Evolutionary conservation across 2,329 filamentous ascomycete species (phyloP).

Genomic region (Paraconiothyrium sp.): DNA sequence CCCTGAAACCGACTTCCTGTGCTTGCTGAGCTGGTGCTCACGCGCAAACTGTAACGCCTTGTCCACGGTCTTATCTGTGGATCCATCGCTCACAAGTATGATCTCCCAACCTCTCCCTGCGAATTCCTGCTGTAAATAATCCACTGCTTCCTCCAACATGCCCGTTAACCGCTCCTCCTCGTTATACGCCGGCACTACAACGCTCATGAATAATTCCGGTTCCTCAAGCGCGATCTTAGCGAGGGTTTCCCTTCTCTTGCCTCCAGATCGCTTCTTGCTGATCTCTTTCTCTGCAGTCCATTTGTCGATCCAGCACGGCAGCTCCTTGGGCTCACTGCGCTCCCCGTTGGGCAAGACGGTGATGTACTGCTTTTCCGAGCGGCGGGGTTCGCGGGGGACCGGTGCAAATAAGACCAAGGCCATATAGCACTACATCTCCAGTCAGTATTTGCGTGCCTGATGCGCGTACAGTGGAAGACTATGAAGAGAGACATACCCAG

Average conservation of each 20-base stretch:
- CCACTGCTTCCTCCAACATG: constrained; percentile 90
- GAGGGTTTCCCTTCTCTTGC: constrained; percentile 48
- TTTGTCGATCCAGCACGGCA: constrained; percentile 91
- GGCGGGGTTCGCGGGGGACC: constrained; percentile 75
- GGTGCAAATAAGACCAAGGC: constrained; percentile 81
- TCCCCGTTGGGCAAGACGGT: constrained; percentile 75
- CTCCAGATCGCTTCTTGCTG: constrained; percentile 50
- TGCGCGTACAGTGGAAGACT: neutral
- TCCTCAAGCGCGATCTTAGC: constrained; percentile 70
- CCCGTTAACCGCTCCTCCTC: constrained; percentile 83
- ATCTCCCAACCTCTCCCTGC: constrained; percentile 87
- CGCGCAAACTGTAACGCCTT: constrained; percentile 83
- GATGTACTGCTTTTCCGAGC: constrained; percentile 85
- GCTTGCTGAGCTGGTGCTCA: constrained; percentile 66
- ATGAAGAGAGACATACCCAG: constrained; percentile 35
- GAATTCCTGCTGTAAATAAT: constrained; percentile 82
- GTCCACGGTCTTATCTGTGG: constrained; percentile 80
- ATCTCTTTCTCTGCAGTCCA: constrained; percentile 67
- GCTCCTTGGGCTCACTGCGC: constrained; percentile 61
- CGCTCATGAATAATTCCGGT: constrained; percentile 84
- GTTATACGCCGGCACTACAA: constrained; percentile 96
- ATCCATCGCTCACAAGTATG: constrained; percentile 89
- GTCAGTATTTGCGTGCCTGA: constrained; percentile 12
- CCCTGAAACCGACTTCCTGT: constrained; percentile 52
- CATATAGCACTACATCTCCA: constrained; percentile 65